Percentiles rank a stretch among this genome's conserved stretches.
Conservation (phyloP, 371 early-diverging fungal species). For the Rhizopus delemar region DNA sequence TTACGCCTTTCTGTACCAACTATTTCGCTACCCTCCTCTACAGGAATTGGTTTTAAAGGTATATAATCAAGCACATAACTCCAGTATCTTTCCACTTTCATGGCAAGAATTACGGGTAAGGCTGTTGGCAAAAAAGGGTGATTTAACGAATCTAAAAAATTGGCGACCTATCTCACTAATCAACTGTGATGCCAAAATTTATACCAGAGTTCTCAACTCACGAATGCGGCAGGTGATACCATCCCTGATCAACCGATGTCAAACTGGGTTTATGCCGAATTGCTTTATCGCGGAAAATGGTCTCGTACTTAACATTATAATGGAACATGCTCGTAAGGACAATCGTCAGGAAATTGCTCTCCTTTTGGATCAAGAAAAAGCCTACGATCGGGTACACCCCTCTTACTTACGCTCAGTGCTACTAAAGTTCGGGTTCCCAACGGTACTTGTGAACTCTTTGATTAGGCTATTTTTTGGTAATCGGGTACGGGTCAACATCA, state of each 20-base stretch:
- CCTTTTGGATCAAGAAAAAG: no score
- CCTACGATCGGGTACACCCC: no score
- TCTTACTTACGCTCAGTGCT: no score
- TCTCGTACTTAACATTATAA: no score
- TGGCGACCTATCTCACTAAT: constrained; percentile 26
- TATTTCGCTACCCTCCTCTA: background rate
- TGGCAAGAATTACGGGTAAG: constrained; percentile 28
- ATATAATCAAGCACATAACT: constrained; percentile 21
- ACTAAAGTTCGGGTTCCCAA: no score
- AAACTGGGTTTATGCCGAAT: background rate
- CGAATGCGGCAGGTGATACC: background rate
- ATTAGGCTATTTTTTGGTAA: no score
- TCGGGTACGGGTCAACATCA: no score
- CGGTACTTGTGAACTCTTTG: no score
- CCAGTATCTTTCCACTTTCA: constrained; percentile 16
- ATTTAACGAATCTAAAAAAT: constrained; percentile 10
- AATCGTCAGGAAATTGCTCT: no score
- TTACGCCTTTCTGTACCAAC: background rate
- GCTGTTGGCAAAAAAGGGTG: constrained; percentile 26
- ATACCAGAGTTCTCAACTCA: constrained; percentile 12
- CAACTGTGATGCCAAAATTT: constrained; percentile 25
- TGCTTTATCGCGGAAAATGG: no score
- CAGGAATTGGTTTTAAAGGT: constrained; percentile 7
- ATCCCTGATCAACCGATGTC: background rate
- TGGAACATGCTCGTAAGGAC: no score